These are phyloP conservation scores for Globisporangium alternatum DNA, from an alignment of 352 stramenopile genomes.

Conservation along the genomic window DNA sequence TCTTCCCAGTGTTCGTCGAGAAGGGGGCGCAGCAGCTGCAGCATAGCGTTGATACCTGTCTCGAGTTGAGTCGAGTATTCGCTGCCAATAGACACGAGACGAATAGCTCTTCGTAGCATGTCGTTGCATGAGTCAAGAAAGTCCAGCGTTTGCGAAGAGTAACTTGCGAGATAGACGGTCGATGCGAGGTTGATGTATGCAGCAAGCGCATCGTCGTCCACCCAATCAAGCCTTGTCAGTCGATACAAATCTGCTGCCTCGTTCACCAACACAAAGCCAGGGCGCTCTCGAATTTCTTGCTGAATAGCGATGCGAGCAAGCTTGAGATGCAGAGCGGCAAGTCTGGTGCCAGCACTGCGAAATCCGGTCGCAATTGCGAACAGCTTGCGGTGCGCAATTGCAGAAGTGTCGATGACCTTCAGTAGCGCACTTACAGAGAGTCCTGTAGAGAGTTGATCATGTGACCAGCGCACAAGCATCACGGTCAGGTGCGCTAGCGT, in stretches of 20 bases:
- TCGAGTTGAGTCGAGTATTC: neutral
- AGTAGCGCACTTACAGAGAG: neutral
- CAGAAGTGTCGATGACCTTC: neutral
- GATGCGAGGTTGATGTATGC: neutral
- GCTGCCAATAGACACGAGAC: neutral
- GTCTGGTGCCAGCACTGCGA: neutral
- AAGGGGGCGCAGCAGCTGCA: neutral
- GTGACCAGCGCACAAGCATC: slow-evolving; percentile 5
- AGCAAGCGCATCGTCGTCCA: neutral
- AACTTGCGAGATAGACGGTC: neutral
- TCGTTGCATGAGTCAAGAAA: slow-evolving; percentile 6
- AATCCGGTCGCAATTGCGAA: neutral
- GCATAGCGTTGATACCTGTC: neutral
- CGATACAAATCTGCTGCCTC: neutral
- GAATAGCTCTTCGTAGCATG: neutral
- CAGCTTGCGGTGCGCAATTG: neutral
- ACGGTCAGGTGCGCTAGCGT: neutral
- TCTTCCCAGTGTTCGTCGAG: slow-evolving; percentile 3
- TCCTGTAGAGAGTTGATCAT: neutral
- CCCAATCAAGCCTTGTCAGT: neutral
- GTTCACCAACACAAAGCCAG: neutral
- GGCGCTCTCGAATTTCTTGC: neutral
- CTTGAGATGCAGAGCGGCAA: slow-evolving; percentile 2
- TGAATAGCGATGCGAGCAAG: slow-evolving; percentile 1
- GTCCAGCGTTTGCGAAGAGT: neutral